Percentiles rank a stretch among this genome's conserved stretches.
These are phyloP conservation scores for Coemansia sp. DNA, from an alignment of 192 early-diverging fungal species.

Conservation along the genomic window DNA sequence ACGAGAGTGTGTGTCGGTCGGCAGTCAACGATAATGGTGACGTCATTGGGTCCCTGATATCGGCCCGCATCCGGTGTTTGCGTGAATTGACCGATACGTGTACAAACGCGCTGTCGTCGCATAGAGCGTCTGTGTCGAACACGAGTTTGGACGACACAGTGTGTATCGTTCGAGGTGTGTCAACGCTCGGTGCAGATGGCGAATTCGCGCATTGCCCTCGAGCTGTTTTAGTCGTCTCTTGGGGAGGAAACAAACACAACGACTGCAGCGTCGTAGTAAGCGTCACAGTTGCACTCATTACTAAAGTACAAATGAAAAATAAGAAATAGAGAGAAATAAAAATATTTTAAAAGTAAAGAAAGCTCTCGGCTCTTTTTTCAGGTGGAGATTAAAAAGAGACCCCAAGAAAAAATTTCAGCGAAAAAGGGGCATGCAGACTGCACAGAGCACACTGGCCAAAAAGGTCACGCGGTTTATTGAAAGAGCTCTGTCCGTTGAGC, in stretches of 20 bases:
- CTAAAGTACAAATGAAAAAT: neutral
- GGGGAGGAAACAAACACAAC: conserved; percentile 22
- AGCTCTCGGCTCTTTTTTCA: neutral
- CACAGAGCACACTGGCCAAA: no score
- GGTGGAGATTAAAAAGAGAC: no score
- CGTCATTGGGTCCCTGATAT: neutral
- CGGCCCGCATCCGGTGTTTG: neutral
- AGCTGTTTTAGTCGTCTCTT: conserved; percentile 7
- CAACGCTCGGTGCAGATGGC: neutral
- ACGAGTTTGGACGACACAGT: conserved; percentile 4
- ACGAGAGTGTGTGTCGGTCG: neutral
- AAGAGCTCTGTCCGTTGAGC: no score
- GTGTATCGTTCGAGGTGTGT: no score
- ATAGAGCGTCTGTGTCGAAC: conserved; percentile 21
- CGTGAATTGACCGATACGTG: conserved; percentile 1
- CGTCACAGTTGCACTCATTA: conserved; percentile 28
- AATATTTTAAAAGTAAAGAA: neutral
- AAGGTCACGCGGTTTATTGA: no score
- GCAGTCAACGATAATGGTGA: neutral
- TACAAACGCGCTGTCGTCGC: conserved; percentile 43
- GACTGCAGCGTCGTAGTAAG: conserved; percentile 19
- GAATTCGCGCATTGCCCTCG: neutral
- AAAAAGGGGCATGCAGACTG: no score
- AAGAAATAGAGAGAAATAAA: conserved; percentile 8
- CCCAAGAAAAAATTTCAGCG: neutral